Base-by-base conservation (phyloP, 768 basidiomycete genomes). In the Mycena crocata region DNA sequence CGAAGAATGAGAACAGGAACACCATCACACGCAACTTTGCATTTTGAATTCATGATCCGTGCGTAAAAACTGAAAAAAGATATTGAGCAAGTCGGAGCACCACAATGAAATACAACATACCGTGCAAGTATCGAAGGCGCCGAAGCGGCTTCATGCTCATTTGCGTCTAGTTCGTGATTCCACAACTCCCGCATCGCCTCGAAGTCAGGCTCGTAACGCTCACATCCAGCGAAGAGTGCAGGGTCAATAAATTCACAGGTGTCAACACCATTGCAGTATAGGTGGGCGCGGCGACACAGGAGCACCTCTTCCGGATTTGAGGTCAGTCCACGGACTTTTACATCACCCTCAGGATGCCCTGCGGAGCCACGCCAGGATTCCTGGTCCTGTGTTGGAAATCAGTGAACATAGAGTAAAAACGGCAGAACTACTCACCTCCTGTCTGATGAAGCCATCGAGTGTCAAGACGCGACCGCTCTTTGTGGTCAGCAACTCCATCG, bases 101-200 rank as follows among this genome's bases (percentile, higher is more conserved):
- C 12, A 17, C 8, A 39, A 14, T 28, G 24, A 44, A 37, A 24
- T 34, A 56, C 10, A 49, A 7, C 31, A 8, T 39, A 57, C 62
- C 45, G 54, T 24, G 44, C 49, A 12, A 57, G n/a, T 5, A 64
- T 50, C 5, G 32, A 23, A 19, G 31, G 23, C 19, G 39, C 42
- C 13, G 64, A 59, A 14, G 64, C 64, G 3, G 64, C 57, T 23
- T 66, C 64, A 0, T 31, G n/a, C 26, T 66, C 64, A 26, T 66
- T 66, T 5, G 39, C 40, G 23, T 60, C 51, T 1, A 66, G 44
- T 23, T 66, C 62, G n/a, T 57, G 62, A 34, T 48, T 64, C 62
- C 62, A 64, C 1, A 64, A 35, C 13, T 56, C 45, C 24, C 26
- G 13, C 62, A 57, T 64, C n/a, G 32, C 52, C 23, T 4, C 54